Base-by-base conservation (phyloP, 331 rosid genomes). In the Telfairia occidentalis region DNA sequence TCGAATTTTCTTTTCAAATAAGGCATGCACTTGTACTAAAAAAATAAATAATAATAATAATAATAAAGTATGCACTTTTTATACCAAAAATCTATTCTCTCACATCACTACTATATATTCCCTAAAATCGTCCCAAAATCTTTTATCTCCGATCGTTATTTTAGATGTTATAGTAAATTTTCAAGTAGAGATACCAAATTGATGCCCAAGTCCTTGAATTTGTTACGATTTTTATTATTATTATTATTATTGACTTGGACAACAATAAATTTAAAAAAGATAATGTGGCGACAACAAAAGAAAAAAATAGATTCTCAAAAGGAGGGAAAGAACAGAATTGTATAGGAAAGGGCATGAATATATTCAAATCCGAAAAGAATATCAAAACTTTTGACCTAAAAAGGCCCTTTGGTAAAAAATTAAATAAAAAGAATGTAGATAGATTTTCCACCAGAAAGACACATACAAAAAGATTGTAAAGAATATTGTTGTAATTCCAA, bases 401-500 rank as follows among this genome's bases (percentile, higher is more conserved):
- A 67, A 42, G 21, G 10, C 0, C 53, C 2, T 67, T 42, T 42
- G 74, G 50, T 66, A 42, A 66, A 66, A 28, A 28, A n/a, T n/a
- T n/a, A n/a, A 16, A 37, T 3, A 4, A 37, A 37, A 21, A 23
- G 67, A 42, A 42, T n/a, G 18, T 34, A 35, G 71, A 63, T 32
- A n/a, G 71, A 63, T 63, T 63, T 63, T 0, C 2, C 2, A n/a
- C 30, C 19, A 64, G 26, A 32, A 30, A 32, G 30, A 40, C 34
- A 23, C 73, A 69, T 69, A 38, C 46, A 54, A 55, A 61, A 61
- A 30, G 43, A 15, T 30, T 16, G 2, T 5, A 13, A 58, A 66
- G 73, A 66, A 66, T 66, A 66, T 66, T 40, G 53, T 69, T 69
- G 38, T 5, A 43, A 67, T 63, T 63, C 32, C 37, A 69, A 42